Evolutionary conservation across 1,139 yeast species (phyloP), one percentile per base, ranked within the genome.

Genomic region (Saccharomycopsis hybrid): DNA sequence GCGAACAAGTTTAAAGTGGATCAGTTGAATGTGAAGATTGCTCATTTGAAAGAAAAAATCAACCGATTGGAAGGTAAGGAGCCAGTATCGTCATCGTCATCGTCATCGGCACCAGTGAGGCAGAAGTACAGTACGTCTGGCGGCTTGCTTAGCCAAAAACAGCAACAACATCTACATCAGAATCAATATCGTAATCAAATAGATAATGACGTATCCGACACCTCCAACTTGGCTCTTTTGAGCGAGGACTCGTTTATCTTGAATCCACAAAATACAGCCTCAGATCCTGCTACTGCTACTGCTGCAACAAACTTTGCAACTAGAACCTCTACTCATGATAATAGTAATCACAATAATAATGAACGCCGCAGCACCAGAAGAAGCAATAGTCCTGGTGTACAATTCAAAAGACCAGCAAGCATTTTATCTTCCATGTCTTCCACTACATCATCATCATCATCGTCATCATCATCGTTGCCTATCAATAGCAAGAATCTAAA

Each of bases 41-140:
- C n/a, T 3, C 53, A 47, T 18, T 13, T 52, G 5, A 45, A 32
- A 25, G 43, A 52, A 31, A 52, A 52, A 36, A 49, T 52, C 24
- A 18, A 32, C 1, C 28, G 18, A 32, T 39, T 52, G 31, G 48
- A 46, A 29, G 41, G 37, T n/a, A 39, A 36, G 18, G 18, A 18
- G 18, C 18, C 18, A 18, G 18, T 18, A 18, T 18, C 18, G 18
- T 18, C 18, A 18, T 18, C 18, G 18, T 18, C 18, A 18, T 18
- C 18, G 18, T 18, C 18, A 18, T 18, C 18, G 18, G 18, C 18
- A 18, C 18, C 18, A 18, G 18, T 18, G 18, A 18, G 18, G 18
- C 18, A 18, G 18, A 18, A 18, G 18, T 18, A 18, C 18, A 18
- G 18, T 18, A 18, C 18, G 18, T 5, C 7, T 36, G 24, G 24